Conservation (phyloP, 2,329 filamentous ascomycete species). For the Ophidiomyces ophidiicola region DNA sequence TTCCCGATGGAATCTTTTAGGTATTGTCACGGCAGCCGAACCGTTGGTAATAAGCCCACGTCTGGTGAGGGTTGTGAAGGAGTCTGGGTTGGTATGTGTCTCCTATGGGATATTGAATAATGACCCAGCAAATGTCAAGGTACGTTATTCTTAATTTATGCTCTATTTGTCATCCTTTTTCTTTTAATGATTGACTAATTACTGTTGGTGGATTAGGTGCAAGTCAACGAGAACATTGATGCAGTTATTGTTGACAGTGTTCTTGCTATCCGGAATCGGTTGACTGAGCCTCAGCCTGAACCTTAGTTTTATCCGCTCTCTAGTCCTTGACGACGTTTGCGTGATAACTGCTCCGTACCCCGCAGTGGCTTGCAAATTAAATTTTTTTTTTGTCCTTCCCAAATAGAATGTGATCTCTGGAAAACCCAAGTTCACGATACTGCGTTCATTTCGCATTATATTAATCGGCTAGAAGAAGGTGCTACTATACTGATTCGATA, state of each 20-base stretch:
- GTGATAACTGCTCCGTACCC: no score
- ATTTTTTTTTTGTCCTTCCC: no score
- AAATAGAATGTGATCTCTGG: no score
- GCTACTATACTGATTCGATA: no score
- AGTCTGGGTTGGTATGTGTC: constrained; percentile 84
- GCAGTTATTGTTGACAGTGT: constrained; percentile 96
- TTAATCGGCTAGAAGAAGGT: no score
- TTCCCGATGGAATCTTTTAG: constrained; percentile 84
- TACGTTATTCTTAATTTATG: constrained; percentile 37
- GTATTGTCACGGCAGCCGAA: constrained; percentile 78
- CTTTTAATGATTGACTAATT: constrained; percentile 5
- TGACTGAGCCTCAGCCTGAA: constrained; percentile 44
- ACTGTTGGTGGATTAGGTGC: constrained; percentile 42
- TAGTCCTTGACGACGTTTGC: no score
- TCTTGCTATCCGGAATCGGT: constrained; percentile 77
- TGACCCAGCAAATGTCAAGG: constrained; percentile 70
- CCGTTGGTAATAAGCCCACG: constrained; percentile 81
- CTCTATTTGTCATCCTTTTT: constrained; percentile 10
- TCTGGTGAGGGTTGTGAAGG: constrained; percentile 84
- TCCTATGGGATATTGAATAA: constrained; percentile 91
- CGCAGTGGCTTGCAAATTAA: no score
- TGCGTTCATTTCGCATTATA: no score
- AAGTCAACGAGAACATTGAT: constrained; percentile 92
- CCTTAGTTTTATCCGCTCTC: no score
- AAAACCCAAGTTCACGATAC: no score